Percentiles rank a stretch among this genome's conserved stretches.
phyloP scores from a whole-genome alignment of 495 filamentous ascomycete species.

The Penicillium atrosanguineum region DNA sequence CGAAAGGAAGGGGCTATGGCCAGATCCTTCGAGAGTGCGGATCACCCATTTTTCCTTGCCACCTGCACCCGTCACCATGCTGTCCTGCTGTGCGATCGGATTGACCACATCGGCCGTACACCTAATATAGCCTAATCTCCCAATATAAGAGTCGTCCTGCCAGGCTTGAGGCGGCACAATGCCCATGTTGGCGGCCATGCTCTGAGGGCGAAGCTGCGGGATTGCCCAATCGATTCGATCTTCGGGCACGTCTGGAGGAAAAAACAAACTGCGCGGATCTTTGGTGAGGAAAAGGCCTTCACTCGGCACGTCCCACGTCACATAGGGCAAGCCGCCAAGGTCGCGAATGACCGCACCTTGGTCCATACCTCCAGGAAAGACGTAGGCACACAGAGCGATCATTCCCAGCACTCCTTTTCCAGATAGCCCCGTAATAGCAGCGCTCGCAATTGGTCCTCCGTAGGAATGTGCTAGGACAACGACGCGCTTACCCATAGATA shows the following conservation, averaged over 20 bases:
- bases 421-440: slow-evolving; percentile 1
- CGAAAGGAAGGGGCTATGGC: slow-evolving; percentile 15
- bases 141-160: slow-evolving; percentile 7
- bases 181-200: slow-evolving; percentile 13
- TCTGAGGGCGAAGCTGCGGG: slow-evolving; percentile 10
- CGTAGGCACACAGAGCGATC: slow-evolving; percentile 6
- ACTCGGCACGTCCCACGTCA: slow-evolving; percentile 5
- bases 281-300: slow-evolving; percentile 8
- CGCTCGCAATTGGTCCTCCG: slow-evolving; percentile 6
- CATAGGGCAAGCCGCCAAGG: slow-evolving; percentile 3
- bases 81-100: slow-evolving; percentile 6
- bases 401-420: slow-evolving; percentile 4
- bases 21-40: slow-evolving; percentile 10
- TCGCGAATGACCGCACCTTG: slow-evolving; percentile 11
- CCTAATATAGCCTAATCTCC: slow-evolving; percentile 10
- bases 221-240: slow-evolving; percentile 9
- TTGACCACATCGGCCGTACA: slow-evolving; percentile 8
- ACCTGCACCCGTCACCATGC: slow-evolving; percentile 9
- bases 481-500: slow-evolving; percentile 4
- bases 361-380: slow-evolving; percentile 13
- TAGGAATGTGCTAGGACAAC: slow-evolving; percentile 9
- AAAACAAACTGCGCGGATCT: slow-evolving; percentile 8
- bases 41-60: slow-evolving; percentile 10
- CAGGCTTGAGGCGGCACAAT: slow-evolving; percentile 14
- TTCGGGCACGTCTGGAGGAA: slow-evolving; percentile 4